Evolutionary conservation across 306 rosid species (phyloP).

Genomic region (Arachis stenosperma): DNA sequence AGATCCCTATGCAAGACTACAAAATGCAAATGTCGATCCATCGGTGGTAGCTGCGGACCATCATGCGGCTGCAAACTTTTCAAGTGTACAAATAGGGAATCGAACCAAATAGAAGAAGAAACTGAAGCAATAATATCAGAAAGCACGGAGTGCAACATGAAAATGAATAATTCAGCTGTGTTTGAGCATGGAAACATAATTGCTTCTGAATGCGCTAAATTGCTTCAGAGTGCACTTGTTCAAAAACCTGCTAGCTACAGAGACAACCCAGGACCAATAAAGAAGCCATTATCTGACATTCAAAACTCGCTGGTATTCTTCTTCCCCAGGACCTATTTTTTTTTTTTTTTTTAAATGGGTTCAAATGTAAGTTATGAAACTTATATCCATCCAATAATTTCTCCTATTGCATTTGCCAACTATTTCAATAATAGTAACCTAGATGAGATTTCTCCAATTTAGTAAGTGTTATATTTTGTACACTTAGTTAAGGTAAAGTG

Average conservation of each 20-base stretch:
- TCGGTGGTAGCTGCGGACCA: slow-evolving; percentile 75
- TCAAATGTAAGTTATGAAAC: too few relatives aligned
- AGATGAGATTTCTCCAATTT: slow-evolving; percentile 4
- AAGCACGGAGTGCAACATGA: slow-evolving; percentile 34
- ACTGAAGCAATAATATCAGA: slow-evolving; percentile 47
- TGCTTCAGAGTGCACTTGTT: slow-evolving; percentile 59
- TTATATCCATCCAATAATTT: too few relatives aligned
- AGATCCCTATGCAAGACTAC: slow-evolving; percentile 82
- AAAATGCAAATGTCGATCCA: slow-evolving; percentile 81
- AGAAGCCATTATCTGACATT: slow-evolving; percentile 77
- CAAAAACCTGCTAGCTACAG: slow-evolving; percentile 53
- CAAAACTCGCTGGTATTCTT: slow-evolving; percentile 71
- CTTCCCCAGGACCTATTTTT: not conserved
- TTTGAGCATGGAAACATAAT: slow-evolving; percentile 34
- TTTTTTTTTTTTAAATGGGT: too few relatives aligned
- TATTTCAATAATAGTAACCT: slow-evolving; percentile 8
- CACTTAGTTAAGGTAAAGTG: too few relatives aligned
- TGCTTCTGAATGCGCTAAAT: slow-evolving; percentile 63
- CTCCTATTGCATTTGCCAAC: slow-evolving; percentile 17
- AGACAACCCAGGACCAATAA: slow-evolving; percentile 48
- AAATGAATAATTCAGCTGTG: slow-evolving; percentile 29
- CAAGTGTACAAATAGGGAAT: slow-evolving; percentile 81
- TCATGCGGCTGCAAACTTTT: slow-evolving; percentile 74
- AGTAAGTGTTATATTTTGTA: too few relatives aligned
- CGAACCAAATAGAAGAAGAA: slow-evolving; percentile 29